Evolutionary conservation across 805 yeast genomes (phyloP), one percentile per base, ranked within the genome.

Genomic region (Scheffersomyces lignosus): DNA sequence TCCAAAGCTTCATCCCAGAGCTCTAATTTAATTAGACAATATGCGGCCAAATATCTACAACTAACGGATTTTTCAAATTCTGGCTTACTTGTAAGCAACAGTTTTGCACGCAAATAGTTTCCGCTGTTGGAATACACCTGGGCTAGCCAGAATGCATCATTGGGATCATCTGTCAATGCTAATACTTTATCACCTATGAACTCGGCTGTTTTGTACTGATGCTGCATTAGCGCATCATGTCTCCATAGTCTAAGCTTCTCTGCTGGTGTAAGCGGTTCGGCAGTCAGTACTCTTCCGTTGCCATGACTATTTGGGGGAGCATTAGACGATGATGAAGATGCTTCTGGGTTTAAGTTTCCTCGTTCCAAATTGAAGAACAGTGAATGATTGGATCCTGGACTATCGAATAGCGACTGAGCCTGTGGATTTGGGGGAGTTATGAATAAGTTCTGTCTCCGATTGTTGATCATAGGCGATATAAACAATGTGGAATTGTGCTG

Each of bases 61-160:
- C 85, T 77, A 3, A 87, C 82, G 30, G 83, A 77, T 37, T 70
- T 61, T 43, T 79, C 77, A 47, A 73, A 78, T 36, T 73, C 78
- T 0, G 71, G 64, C 23, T 73, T 69, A 10, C 78, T 73, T 13
- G 78, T 62, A 15, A 91, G 69, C 28, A 90, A 60, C 44, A 81
- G 81, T 35, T 88, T 76, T 2, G 95, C 96, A 23, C 96, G 70
- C 27, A 82, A 73, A 59, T 79, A 89, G 53, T 85, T 78, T 8
- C 91, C 91, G 38, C 78, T 79, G 38, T 80, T 70, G 58, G 80
- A 87, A 57, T 84, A 81, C 4, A 86, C 95, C 64, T 91, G 96
- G 0, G 96, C 96, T 20, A 91, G 70, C 96, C 97, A 90, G 60
- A 88, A 91, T 8, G 96, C 96, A 57, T 91, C 98, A 52, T 83